Evolutionary conservation across 495 filamentous ascomycete genomes (phyloP).

Genomic region (Penicillium angulare): DNA sequence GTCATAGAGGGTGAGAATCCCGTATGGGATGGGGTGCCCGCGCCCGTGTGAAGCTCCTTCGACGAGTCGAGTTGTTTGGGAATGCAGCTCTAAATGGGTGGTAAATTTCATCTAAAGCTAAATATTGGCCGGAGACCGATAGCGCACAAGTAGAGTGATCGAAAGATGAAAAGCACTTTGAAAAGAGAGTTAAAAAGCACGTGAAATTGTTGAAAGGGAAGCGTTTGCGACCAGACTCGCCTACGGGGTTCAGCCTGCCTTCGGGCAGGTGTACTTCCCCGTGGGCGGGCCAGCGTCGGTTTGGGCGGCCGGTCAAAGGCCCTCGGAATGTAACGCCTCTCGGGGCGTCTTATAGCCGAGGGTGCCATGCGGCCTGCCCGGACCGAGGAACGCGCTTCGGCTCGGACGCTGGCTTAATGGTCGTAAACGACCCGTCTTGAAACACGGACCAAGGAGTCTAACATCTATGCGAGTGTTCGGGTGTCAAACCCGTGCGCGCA

Average conservation of each 20-base stretch:
- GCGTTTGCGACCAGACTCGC: conserved; percentile 28
- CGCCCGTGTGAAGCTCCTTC: conserved; percentile 50
- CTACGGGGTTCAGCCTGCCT: neutral
- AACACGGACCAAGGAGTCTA: conserved; percentile 75
- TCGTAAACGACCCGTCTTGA: conserved; percentile 9
- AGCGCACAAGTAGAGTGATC: conserved; percentile 73
- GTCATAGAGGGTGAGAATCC: conserved; percentile 63
- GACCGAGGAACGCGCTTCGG: conserved; percentile 48
- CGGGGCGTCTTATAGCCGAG: conserved; percentile 8
- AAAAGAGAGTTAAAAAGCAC: conserved; percentile 75
- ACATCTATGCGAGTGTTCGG: conserved; percentile 67
- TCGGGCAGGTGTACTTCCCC: conserved; percentile 52
- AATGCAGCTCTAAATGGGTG: conserved; percentile 15
- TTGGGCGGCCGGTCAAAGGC: conserved; percentile 3
- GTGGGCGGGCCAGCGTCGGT: conserved; percentile 4
- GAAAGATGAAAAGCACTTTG: conserved; percentile 27
- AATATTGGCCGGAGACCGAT: conserved; percentile 70
- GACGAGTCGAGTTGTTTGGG: conserved; percentile 31
- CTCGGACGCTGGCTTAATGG: conserved; percentile 3
- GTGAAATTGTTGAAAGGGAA: conserved; percentile 60
- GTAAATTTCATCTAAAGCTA: conserved; percentile 76
- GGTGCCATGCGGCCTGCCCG: conserved; percentile 16
- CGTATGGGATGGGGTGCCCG: conserved; percentile 49
- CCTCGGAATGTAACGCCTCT: conserved; percentile 1
- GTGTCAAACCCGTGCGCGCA: conserved; percentile 66